Evolutionary conservation across 176 grass and related monocot genomes (phyloP).

Genomic region (Ensete glaucum): DNA sequence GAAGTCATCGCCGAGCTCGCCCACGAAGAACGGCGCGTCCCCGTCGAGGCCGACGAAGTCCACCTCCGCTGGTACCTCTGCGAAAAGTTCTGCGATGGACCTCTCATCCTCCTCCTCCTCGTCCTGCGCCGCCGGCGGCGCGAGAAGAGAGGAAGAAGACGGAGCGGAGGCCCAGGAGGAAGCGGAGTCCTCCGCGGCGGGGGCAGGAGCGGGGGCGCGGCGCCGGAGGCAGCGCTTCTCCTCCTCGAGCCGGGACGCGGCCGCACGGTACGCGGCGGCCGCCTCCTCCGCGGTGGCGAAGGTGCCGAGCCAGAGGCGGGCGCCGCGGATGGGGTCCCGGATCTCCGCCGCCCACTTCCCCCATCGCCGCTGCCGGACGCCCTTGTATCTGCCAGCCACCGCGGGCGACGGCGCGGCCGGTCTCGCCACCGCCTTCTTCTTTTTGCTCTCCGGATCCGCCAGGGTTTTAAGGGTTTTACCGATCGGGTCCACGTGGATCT

Average conservation of each 20-base stretch:
- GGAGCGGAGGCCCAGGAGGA: not conserved
- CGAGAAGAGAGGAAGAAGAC: conserved; percentile 12
- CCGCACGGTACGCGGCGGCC: conserved; percentile 12
- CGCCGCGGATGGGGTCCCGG: conserved; percentile 49
- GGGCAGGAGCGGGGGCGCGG: not conserved
- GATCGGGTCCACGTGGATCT: not conserved
- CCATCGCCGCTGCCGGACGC: conserved; percentile 85
- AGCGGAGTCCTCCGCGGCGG: not conserved
- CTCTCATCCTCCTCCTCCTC: not conserved
- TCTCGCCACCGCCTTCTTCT: not conserved
- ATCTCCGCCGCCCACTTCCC: conserved; percentile 98
- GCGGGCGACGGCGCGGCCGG: not conserved
- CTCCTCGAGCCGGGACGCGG: conserved; percentile 10
- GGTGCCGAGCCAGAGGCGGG: conserved; percentile 19
- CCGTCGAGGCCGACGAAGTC: not conserved
- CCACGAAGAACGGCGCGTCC: conserved; percentile 3
- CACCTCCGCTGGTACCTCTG: not conserved
- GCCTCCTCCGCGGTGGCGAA: conserved; percentile 20
- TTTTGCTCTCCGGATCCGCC: not conserved
- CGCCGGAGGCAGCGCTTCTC: conserved; percentile 10
- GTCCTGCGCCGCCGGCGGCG: not conserved
- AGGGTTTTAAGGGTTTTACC: conserved; percentile 9
- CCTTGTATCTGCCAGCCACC: conserved; percentile 5
- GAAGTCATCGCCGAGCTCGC: conserved; percentile 7
- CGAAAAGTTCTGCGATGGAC: not conserved